Base-by-base conservation (phyloP, 305 asterid genomes). In the Lippia alba region DNA sequence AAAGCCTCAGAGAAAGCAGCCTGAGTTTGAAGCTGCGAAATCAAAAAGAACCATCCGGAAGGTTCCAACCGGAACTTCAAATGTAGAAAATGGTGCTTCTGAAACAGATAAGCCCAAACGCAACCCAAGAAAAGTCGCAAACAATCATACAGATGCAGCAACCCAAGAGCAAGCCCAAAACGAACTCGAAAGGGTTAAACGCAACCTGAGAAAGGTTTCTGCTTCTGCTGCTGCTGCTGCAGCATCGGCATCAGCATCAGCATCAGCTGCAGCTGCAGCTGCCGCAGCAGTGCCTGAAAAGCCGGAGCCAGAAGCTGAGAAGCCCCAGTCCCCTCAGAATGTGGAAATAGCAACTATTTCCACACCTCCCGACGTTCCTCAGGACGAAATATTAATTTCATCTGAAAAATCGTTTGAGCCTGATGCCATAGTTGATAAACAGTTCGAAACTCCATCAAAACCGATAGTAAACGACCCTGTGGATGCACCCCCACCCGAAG, bases 161-260 rank as follows among this genome's bases (percentile, higher is more conserved):
- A 24, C 67, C 46, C 90, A 77, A 76, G 97, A 92, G 56, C 96
- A 88, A 74, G 76, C 92, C 70, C 93, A 84, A 41, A 86, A 66
- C 70, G 98, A 92, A 79, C 87, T 92, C 7, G 97, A 92, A 83
- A 85, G 86, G 84, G 95, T 92, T 45, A 92, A 92, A 69, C 96
- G 90, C 61, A 92, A 64, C 75, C 67, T 92, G 73, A 87, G 96
- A 80, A 92, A 87, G 83, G 93, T 90, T 77, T 78, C 98, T 41
- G 86, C 96, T 56, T 74, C 90, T 12, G 68, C 89, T 49, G 80
- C 98, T 41, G 86, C 96, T 55, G 72, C 90, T 10, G 68, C 89
- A 54, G 80, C 81, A 45, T 70, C 61, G 34, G 76, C 49, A 44
- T 8, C 49, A 4, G 63, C 64, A 1, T 94, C 30, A 3, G 30